Evolutionary conservation across 1,284 basidiomycete genomes (phyloP).

Genomic region (Naganishia sp.): DNA sequence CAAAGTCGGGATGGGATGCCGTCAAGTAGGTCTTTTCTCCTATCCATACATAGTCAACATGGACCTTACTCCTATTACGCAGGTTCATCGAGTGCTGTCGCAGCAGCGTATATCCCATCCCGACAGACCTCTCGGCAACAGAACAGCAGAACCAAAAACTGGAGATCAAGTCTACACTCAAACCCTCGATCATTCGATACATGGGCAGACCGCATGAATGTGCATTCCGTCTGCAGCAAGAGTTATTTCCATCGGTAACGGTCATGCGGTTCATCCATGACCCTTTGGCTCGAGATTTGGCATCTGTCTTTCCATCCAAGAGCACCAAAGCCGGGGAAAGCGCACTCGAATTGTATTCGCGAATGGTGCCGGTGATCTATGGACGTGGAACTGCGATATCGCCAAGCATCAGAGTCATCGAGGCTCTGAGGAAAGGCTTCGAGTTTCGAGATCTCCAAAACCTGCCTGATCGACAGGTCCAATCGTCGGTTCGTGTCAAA

Average conservation of each 20-base stretch:
- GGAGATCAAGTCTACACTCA: not conserved
- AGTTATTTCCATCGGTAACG: constrained; percentile 1
- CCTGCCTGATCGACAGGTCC: not conserved
- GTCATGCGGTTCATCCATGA: constrained; percentile 8
- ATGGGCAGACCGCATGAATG: constrained; percentile 4
- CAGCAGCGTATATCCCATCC: not conserved
- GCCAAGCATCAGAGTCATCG: not conserved
- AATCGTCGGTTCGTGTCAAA: not conserved
- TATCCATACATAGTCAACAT: not conserved
- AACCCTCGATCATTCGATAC: not conserved
- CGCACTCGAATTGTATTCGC: not conserved
- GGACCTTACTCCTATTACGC: not conserved
- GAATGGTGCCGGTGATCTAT: constrained; percentile 4
- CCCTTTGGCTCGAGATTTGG: constrained; percentile 1
- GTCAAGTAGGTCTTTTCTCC: not conserved
- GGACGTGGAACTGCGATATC: not conserved
- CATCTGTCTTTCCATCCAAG: not conserved
- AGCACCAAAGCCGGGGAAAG: not conserved
- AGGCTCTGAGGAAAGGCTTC: not conserved
- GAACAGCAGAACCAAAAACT: not conserved
- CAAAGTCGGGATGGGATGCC: not conserved
- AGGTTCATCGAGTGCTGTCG: not conserved
- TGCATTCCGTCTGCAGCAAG: constrained; percentile 4
- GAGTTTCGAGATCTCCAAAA: not conserved
- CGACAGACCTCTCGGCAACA: not conserved